Base-by-base conservation (phyloP, 352 stramenopile genomes). In the Phytophthora foliorum region DNA sequence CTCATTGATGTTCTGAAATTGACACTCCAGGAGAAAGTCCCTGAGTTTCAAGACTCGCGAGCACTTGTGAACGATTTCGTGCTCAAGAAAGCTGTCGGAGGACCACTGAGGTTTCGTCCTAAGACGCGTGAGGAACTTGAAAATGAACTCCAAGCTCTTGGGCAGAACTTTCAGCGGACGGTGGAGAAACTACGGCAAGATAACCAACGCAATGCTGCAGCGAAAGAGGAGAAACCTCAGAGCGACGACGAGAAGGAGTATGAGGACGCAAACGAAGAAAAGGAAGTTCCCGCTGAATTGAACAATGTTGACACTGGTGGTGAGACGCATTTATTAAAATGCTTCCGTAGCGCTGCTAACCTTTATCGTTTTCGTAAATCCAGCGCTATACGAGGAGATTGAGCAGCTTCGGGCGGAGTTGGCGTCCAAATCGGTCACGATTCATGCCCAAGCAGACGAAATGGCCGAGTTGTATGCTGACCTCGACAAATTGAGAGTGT, bases 51-150 rank as follows among this genome's bases (percentile, higher is more conserved):
- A 31, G 75, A 89, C 22, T 90, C 80, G 1, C 55, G 75, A 8
- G 80, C 79, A 6, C 57, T 87, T 19, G 87, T 95, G 0, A 96
- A 97, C 57, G 88, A 96, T n/a, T 94, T 95, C 22, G 77, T 97
- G 17, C 70, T 94, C 9, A 92, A 93, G 45, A 94, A 94, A 63
- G 77, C 81, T 6, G 67, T 93, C 11, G 88, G 91, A 21, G 90
- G 75, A 6, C 88, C 86, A 13, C 69, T 94, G 60, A 82, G 90
- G 6, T 97, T 97, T 54, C 84, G 91, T 7, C 88, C 91, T 0
- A 96, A 94, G 72, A 89, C 81, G 0, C 72, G 91, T 6, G 91
- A 97, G 65, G 90, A 97, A 70, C 78, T 97, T 7, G 88, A 95
- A 57, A 92, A 91, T 50, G 90, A 97, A 27, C 72, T 97, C 4